Base-by-base conservation (phyloP, 495 filamentous ascomycete species). In the Penicillium simplicissimum region DNA sequence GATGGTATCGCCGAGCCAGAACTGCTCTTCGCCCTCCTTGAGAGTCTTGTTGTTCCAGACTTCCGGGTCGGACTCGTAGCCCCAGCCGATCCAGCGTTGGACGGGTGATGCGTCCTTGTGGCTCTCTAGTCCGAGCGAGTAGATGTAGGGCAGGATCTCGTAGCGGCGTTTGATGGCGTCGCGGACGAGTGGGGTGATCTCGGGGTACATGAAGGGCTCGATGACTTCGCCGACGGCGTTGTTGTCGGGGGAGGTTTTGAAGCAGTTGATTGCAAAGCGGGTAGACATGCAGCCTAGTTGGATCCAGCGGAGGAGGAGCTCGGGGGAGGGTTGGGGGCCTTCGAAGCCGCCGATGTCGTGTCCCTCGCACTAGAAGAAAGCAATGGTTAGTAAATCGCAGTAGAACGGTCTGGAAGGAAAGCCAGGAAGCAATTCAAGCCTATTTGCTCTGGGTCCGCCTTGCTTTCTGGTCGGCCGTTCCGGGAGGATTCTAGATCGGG, bases 321-420 rank as follows among this genome's bases (percentile, higher is more conserved):
- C 88, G 11, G 87, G 86, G 0, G 80, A 83, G 5, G 87, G 87
- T 63, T 88, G 85, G 31, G 84, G 85, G 8, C 87, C 87, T 64
- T 89, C 88, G 64, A 90, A 90, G 0, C 88, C 88, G 52, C 88
- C 88, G 60, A 90, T 88, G 54, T 90, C 88, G 61, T 88, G 86
- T 21, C 88, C 88, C 64, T 85, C 87, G 58, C 82, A 88, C 76
- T 87, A 71, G 57, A 55, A 15, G 17, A 10, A 9, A 1, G 31
- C 1, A 0, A 10, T 10, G 23, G 23, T 55, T 55, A 55, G 53
- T 8, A n/a, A 8, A 15, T 8, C 8, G 14, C 0, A 15, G 19
- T 19, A 31, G 4, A 31, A 7, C n/a, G n/a, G 28, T 5, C 2
- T 31, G 4, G 6, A 31, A 31, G 4, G 2, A 31, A 4, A 31